Evolutionary conservation across 1,139 yeast species (phyloP).

Genomic region (Blastobotrys apis): DNA sequence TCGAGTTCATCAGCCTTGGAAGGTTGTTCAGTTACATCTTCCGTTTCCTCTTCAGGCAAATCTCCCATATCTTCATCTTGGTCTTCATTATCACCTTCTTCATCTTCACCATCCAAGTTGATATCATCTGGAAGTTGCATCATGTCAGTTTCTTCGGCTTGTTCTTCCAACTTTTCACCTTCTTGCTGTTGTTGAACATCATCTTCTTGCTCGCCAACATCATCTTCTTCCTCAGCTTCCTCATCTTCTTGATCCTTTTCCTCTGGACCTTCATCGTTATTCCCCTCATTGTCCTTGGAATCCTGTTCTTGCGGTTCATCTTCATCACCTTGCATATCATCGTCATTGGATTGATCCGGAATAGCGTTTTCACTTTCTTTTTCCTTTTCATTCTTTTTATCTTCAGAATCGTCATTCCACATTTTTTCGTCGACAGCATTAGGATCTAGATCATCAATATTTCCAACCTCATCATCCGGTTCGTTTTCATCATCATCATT

Average conservation of each 20-base stretch:
- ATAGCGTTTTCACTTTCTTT: constrained; percentile 66
- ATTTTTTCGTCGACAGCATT: constrained; percentile 93
- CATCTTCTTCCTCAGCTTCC: constrained; percentile 62
- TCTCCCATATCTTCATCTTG: constrained; percentile 34
- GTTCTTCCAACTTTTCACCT: constrained; percentile 44
- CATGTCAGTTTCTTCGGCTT: constrained; percentile 36
- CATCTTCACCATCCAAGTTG: constrained; percentile 36
- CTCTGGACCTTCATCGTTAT: constrained; percentile 35
- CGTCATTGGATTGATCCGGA: constrained; percentile 52
- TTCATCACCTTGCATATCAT: constrained; percentile 71
- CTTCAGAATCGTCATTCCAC: constrained; percentile 95
- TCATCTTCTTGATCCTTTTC: constrained; percentile 44
- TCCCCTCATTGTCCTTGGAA: constrained; percentile 31
- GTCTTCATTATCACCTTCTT: constrained; percentile 32
- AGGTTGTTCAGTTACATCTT: constrained; percentile 35
- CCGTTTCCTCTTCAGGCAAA: constrained; percentile 35
- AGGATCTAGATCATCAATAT: constrained; percentile 54
- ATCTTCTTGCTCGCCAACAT: constrained; percentile 82
- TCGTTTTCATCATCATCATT: constrained; percentile 69
- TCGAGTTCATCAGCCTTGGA: constrained; percentile 31
- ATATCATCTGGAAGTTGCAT: constrained; percentile 37
- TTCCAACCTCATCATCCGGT: constrained; percentile 60
- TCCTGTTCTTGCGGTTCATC: constrained; percentile 49
- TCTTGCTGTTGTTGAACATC: constrained; percentile 76
- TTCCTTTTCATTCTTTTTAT: constrained; percentile 59